Evolutionary conservation across 1,284 basidiomycete genomes (phyloP), one percentile per base, ranked within the genome.

Genomic region (Melampsora larici-populina): DNA sequence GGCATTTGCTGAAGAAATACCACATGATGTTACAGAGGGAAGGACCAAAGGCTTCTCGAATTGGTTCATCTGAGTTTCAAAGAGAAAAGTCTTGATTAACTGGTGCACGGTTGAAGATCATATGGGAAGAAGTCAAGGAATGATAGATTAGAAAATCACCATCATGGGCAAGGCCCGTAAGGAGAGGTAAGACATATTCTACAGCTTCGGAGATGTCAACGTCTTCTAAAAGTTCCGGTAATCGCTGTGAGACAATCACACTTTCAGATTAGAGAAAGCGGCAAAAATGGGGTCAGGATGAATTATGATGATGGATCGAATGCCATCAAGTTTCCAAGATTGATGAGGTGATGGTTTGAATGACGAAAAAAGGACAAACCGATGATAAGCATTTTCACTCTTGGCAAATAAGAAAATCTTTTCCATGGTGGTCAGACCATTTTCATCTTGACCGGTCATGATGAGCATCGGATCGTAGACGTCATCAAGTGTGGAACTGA

Each of bases 21-120:
- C 73, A 76, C 73, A 76, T 76, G 55, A 76, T 76, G 58, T 76
- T 76, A 62, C 73, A 76, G 2, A 76, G 36, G n/a, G 73, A 76
- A 58, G 73, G 73, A 11, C 65, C 48, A 63, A 76, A 64, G 46
- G 66, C 73, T 69, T 76, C 73, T 40, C 73, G 73, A 62, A 76
- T 63, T 3, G 49, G 62, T 76, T 76, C 73, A 60, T 76, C 73
- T 76, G 31, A 1, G 15, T 29, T 5, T 29, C 4, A 64, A 36
- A 36, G 6, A 64, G 3, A 24, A 29, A 36, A 13, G 51, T 21
- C 26, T 18, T 36, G 58, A 9, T 36, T 36, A 36, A 36, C 36
- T 36, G 36, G 36, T 9, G 36, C 36, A 36, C 36, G 36, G 3
- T 36, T 36, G n/a, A n/a, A n/a, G n/a, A n/a, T n/a, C n/a, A n/a